Percentiles rank a stretch among this genome's conserved stretches.
phyloP scores from a whole-genome alignment of 192 early-diverging fungal species.

The Fimicolochytrium jonesii region DNA sequence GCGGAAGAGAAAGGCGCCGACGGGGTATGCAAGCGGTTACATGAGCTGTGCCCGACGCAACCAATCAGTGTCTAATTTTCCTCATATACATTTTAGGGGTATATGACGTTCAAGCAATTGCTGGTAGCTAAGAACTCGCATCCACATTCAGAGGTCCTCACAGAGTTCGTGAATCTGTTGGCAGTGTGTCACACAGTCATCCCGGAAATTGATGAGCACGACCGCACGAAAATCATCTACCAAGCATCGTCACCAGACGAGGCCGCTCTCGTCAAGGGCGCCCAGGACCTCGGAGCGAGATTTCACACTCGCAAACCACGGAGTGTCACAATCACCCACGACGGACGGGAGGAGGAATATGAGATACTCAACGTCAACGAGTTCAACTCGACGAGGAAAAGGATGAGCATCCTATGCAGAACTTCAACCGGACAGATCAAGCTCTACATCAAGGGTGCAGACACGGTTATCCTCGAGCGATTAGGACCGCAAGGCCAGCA shows the following conservation, averaged over 20 bases:
- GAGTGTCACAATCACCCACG: conserved; percentile 44
- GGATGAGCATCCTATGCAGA: conserved; percentile 90
- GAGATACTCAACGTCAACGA: conserved; percentile 93
- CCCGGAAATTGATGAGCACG: conserved; percentile 69
- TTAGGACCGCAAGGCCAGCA: conserved; percentile 51
- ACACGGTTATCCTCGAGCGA: conserved; percentile 94
- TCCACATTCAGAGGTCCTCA: conserved; percentile 42
- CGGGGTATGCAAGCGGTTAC: no score
- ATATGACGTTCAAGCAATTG: conserved; percentile 39
- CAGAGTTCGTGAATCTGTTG: conserved; percentile 87
- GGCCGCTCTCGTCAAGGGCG: conserved; percentile 77
- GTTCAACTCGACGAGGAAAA: conserved; percentile 97
- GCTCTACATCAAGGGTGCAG: conserved; percentile 95
- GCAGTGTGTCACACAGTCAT: conserved; percentile 98
- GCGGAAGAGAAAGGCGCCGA: conserved; percentile 60
- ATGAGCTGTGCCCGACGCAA: no score
- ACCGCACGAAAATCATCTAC: conserved; percentile 71
- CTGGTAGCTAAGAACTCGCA: conserved; percentile 34
- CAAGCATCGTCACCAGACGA: conserved; percentile 98
- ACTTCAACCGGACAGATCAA: conserved; percentile 77
- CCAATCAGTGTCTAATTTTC: background rate
- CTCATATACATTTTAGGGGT: conserved; percentile 28
- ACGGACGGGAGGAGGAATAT: conserved; percentile 61
- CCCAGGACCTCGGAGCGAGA: conserved; percentile 50
- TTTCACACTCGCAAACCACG: conserved; percentile 52